Evolutionary conservation across 371 early-diverging fungal genomes (phyloP), one percentile per base, ranked within the genome.

Genomic region (Rhizopus microsporus): DNA sequence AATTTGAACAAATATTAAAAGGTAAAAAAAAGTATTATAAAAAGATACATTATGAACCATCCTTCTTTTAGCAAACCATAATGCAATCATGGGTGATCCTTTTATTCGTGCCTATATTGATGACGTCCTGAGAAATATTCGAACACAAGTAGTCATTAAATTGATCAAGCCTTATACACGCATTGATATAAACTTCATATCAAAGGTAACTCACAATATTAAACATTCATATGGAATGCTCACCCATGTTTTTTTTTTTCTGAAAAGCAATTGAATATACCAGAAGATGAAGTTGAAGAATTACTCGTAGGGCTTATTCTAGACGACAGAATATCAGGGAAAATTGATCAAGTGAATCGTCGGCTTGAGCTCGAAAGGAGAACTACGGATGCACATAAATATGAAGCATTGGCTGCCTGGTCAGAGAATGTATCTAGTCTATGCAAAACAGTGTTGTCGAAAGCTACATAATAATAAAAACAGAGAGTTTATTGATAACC

Each of bases 121-220:
- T 56, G 94, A 93, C 66, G 93, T 96, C 4, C 74, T 95, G 29
- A 83, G 84, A 59, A 93, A 89, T 59, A 93, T 97, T 65, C 91
- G 95, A 32, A 89, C 91, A 8, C 93, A 93, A 80, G 93, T 92
- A 0, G 67, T 97, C 47, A 80, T 93, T 40, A 81, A 87, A 47
- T 69, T 94, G 16, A 91, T 94, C 63, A 85, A 84, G 67, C 97
- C 97, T 0, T 97, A 97, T 67, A 95, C 97, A 7, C 83, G 94
- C 50, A 90, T 95, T 42, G 89, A 90, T 61, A 74, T 95, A 30
- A 68, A 73, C 0, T 91, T 89, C 66, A 85, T 93, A 49, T 87
- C 93, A 10, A 80, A 87, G 74, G 92, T 91, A 74, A 59, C 63
- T 8, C n/a, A 8, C 4, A 6, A 3, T 37, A 2, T 40, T 16